Conservation (phyloP, 345 rosid genomes). For the Brassica incana region DNA sequence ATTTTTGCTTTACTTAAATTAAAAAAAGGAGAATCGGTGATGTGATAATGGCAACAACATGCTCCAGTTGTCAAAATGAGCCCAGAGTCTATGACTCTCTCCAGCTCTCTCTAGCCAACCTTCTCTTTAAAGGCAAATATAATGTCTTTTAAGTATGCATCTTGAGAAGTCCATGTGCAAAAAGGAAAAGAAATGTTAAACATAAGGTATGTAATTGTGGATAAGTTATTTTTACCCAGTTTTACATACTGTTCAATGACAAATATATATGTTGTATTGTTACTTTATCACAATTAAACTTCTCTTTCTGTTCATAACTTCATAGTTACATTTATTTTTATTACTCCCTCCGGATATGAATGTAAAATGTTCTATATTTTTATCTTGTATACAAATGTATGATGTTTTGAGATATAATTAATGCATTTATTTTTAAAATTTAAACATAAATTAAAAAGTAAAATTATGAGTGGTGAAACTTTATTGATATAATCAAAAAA, state of each 20-base stretch:
- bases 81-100: slow-evolving; percentile 36
- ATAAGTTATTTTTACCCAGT: neutral
- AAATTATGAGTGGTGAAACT: no score
- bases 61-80: slow-evolving; percentile 41
- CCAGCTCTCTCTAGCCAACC: slow-evolving; percentile 31
- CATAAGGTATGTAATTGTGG: neutral
- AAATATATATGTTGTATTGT: neutral
- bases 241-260: neutral
- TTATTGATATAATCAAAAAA: no score
- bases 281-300: neutral
- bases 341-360: no score
- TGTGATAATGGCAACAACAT: slow-evolving; percentile 42
- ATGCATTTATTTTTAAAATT: no score
- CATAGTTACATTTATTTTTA: neutral
- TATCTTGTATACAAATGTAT: no score
- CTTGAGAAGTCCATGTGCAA: slow-evolving; percentile 24
- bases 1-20: neutral
- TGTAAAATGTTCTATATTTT: no score
- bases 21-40: slow-evolving; percentile 23
- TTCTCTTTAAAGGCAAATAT: neutral
- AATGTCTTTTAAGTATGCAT: slow-evolving; percentile 28
- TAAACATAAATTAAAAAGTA: no score
- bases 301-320: neutral
- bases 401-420: no score
- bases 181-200: neutral